Evolutionary conservation across 2,329 filamentous ascomycete species (phyloP), one percentile per base, ranked within the genome.

Genomic region (Cordyceps pruinosa): DNA sequence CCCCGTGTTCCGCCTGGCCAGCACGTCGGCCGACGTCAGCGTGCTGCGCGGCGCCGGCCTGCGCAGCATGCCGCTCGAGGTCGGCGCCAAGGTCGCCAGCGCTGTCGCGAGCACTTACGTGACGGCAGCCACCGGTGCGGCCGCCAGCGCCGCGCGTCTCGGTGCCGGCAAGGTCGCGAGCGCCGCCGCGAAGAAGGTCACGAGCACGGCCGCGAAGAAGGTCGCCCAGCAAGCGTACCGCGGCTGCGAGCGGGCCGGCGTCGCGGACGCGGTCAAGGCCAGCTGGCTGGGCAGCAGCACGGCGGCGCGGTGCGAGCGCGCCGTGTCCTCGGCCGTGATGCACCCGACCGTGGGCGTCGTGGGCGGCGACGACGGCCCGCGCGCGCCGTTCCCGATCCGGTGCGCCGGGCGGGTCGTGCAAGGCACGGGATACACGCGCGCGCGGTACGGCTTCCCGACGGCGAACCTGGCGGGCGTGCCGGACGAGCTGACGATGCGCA

Each of bases 1-100:
- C 60, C 86, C 86, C 0, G 79, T 87, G 0, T 89, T 89, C 62
- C 78, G 86, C 17, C 73, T 89, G n/a, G 79, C 86, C 2, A 88
- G 85, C 60, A 82, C 83, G 0, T 86, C 84, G 0, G 75, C 77
- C 0, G 83, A 84, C 59, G 74, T 79, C 0, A 83, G 82, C 63
- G 78, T 84, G 0, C 66, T 88, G 2, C 79, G 84, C 8, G 86
- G 86, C 1, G 85, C 86, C 0, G 86, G 85, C 61, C 65, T 89
- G 6, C 74, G 72, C 3, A 87, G 83, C 1, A 73, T 89, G 68
- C 86, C 86, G 1, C 66, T 89, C 17, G 86, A 89, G 64, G 66
- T 87, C 7, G 85, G 85, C 5, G 75, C 84, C 60, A 82, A 81
- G 65, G 77, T 81, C 4, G 78, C 78, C 2, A 79, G 75, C 4